These are phyloP conservation scores for Thalassiosira delicatula DNA, from an alignment of 352 stramenopile species.

Conservation along the genomic window DNA sequence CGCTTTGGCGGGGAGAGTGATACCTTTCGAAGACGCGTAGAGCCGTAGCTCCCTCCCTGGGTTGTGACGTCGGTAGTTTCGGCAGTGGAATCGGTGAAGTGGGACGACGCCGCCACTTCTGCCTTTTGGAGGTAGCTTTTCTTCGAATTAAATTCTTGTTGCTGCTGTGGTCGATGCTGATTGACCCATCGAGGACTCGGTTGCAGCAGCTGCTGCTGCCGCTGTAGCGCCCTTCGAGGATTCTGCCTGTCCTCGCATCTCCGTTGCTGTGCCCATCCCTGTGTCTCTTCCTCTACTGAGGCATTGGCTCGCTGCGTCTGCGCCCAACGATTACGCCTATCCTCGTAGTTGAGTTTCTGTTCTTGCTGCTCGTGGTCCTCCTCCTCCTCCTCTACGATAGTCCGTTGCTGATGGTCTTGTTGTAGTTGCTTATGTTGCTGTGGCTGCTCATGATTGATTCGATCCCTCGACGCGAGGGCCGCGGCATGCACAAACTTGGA, in stretches of 20 bases:
- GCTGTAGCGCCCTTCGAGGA: slow-evolving; percentile 2
- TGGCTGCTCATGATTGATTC: not conserved
- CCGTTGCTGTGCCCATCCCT: too few species aligned
- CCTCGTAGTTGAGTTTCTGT: not conserved
- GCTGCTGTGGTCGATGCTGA: too few species aligned
- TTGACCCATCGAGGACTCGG: too few species aligned
- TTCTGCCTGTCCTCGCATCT: slow-evolving; percentile 4
- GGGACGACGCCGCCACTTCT: slow-evolving; percentile 43
- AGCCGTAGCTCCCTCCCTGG: slow-evolving; percentile 36
- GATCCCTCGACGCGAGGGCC: slow-evolving; percentile 34
- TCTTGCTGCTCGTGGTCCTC: slow-evolving; percentile 7
- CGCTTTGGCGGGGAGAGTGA: slow-evolving; percentile 1
- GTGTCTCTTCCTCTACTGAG: too few species aligned
- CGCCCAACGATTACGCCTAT: too few species aligned
- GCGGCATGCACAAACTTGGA: slow-evolving; percentile 63
- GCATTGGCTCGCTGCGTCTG: too few species aligned
- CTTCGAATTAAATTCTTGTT: too few species aligned
- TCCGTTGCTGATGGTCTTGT: not conserved
- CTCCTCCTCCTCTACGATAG: slow-evolving; percentile 4
- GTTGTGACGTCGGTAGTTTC: slow-evolving; percentile 51
- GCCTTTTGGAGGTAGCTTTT: slow-evolving; percentile 14
- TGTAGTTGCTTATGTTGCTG: not conserved
- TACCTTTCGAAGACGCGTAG: slow-evolving; percentile 28
- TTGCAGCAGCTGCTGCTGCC: slow-evolving; percentile 14
- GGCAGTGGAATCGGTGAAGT: slow-evolving; percentile 59